A percentile compares a stretch with the other conserved stretches of the same genome.
These are phyloP conservation scores for Anethum foeniculum DNA, from an alignment of 140 eudicot genomes.

Conservation along the genomic window DNA sequence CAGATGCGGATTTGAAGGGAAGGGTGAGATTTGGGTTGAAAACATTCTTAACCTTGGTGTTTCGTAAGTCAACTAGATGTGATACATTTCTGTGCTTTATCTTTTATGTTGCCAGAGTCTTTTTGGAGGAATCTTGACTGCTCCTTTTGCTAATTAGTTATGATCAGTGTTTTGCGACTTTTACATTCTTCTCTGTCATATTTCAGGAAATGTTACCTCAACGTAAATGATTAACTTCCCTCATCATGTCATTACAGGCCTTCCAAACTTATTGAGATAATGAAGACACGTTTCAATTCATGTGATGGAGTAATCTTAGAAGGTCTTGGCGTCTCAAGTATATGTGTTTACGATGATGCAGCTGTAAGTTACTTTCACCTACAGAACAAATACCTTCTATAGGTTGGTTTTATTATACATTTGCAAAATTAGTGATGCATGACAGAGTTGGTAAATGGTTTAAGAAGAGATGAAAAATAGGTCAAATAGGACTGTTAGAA, in stretches of 20 bases:
- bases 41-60: conserved; percentile 92
- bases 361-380: conserved; percentile 49
- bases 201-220: background rate
- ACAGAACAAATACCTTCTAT: conserved; percentile 3
- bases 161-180: background rate
- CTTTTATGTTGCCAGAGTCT: background rate
- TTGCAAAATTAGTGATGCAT: background rate
- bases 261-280: conserved; percentile 62
- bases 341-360: conserved; percentile 57
- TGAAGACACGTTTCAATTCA: conserved; percentile 53
- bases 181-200: background rate
- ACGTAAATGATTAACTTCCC: background rate
- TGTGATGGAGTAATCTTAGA: conserved; percentile 80
- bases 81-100: background rate
- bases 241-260: conserved; percentile 50
- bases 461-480: background rate
- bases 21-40: conserved; percentile 92
- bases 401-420: background rate
- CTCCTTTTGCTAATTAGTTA: background rate
- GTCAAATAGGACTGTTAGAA: background rate
- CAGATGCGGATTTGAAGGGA: conserved; percentile 93
- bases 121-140: background rate
- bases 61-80: conserved; percentile 52
- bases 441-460: background rate
- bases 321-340: conserved; percentile 61